Conservation (phyloP, 176 grass and related monocot genomes). For the Eragrostis nindensis region DNA sequence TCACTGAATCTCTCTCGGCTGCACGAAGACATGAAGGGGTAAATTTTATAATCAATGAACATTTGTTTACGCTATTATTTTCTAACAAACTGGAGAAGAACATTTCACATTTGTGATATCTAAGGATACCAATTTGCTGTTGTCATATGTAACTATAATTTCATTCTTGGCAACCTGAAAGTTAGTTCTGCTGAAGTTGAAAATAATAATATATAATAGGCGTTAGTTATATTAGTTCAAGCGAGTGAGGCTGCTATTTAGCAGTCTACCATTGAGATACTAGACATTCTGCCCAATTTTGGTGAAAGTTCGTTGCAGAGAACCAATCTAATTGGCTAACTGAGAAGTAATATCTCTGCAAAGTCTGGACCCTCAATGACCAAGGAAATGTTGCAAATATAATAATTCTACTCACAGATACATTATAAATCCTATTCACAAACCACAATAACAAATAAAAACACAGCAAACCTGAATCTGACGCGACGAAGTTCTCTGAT, state of each 20-base stretch:
- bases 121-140: slow-evolving; percentile 5
- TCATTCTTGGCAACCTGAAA: not conserved
- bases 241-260: not conserved
- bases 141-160: slow-evolving; percentile 6
- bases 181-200: not conserved
- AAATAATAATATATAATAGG: not conserved
- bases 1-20: slow-evolving; percentile 92
- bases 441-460: slow-evolving; percentile 20
- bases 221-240: not conserved
- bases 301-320: not conserved
- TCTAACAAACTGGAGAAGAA: not conserved
- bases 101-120: slow-evolving; percentile 12
- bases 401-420: not conserved
- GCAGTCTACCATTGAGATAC: not conserved
- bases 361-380: not conserved
- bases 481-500: slow-evolving; percentile 79
- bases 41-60: not conserved
- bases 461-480: slow-evolving; percentile 70
- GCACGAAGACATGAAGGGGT: slow-evolving; percentile 19
- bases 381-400: not conserved
- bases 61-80: slow-evolving; percentile 4
- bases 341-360: slow-evolving; percentile 1
- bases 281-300: not conserved
- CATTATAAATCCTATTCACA: not conserved
- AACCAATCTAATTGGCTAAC: slow-evolving; percentile 3